These are phyloP conservation scores for Aegilops longissima DNA, from an alignment of 176 grass and related monocot genomes.

Conservation along the genomic window DNA sequence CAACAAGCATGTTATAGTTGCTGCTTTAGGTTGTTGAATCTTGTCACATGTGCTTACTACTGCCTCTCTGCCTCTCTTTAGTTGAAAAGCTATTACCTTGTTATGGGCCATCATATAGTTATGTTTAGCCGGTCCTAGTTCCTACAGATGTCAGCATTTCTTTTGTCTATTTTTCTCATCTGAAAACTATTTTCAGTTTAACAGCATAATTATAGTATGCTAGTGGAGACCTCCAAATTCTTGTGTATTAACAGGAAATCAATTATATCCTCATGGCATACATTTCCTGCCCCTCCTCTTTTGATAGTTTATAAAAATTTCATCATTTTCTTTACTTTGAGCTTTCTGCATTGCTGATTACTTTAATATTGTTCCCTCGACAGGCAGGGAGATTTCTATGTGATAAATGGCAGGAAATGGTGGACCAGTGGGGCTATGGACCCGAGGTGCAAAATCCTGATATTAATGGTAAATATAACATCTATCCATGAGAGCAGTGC, in stretches of 20 bases:
- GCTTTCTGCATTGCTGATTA: not conserved
- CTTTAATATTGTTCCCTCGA: not conserved
- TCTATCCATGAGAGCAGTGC: not conserved
- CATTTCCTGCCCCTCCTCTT: not conserved
- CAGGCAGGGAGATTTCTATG: slow-evolving; percentile 83
- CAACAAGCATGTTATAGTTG: not conserved
- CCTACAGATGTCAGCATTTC: not conserved
- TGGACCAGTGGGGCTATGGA: slow-evolving; percentile 99
- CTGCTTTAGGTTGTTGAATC: slow-evolving; percentile 1
- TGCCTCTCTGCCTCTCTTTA: not conserved
- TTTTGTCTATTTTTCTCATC: not conserved
- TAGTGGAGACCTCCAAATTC: not conserved
- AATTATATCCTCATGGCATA: not conserved
- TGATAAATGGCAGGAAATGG: slow-evolving; percentile 93
- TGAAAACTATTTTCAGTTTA: not conserved
- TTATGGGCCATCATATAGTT: not conserved
- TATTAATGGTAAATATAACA: slow-evolving; percentile 77
- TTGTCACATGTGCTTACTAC: not conserved
- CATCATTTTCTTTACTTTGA: not conserved
- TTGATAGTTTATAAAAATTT: not conserved
- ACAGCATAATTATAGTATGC: not conserved
- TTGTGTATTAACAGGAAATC: not conserved
- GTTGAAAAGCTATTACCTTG: not conserved
- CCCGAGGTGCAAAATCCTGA: slow-evolving; percentile 91
- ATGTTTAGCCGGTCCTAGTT: slow-evolving; percentile 8